These are phyloP conservation scores for Toxoplasma gondii DNA, from an alignment of 169 alveolate species.

Conservation along the genomic window DNA sequence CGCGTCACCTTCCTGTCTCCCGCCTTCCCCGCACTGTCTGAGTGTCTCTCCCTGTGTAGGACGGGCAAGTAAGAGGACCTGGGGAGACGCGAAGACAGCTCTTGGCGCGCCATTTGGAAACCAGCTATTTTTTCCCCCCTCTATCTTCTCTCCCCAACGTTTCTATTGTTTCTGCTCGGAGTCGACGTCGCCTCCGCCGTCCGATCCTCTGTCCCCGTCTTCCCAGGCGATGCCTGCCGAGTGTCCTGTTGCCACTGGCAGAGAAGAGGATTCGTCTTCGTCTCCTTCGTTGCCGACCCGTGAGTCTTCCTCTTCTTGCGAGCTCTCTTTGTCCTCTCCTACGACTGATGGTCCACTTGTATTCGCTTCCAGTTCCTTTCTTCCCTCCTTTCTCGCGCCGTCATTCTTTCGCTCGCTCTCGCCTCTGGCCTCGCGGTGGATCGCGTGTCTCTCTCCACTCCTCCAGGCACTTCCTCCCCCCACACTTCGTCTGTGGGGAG, in stretches of 20 bases:
- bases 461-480: constrained; percentile 30
- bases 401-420: neutral
- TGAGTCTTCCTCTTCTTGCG: too few relatives aligned
- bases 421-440: constrained; percentile 9
- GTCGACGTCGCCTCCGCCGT: neutral
- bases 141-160: neutral
- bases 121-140: neutral
- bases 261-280: too few relatives aligned
- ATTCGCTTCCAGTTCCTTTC: neutral
- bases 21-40: too few relatives aligned
- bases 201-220: neutral
- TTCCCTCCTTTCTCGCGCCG: neutral
- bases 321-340: too few relatives aligned
- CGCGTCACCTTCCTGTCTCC: neutral
- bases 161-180: neutral
- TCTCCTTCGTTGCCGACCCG: too few relatives aligned
- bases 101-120: too few relatives aligned
- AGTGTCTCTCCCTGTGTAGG: too few relatives aligned
- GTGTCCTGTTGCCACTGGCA: neutral
- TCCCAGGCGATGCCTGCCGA: neutral
- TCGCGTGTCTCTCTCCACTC: neutral
- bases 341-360: neutral
- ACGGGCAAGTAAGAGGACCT: too few relatives aligned
- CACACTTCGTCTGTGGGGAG: constrained; percentile 35
- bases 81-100: too few relatives aligned